phyloP scores from a whole-genome alignment of 1,284 basidiomycete species.

The Trametes polyzona region DNA sequence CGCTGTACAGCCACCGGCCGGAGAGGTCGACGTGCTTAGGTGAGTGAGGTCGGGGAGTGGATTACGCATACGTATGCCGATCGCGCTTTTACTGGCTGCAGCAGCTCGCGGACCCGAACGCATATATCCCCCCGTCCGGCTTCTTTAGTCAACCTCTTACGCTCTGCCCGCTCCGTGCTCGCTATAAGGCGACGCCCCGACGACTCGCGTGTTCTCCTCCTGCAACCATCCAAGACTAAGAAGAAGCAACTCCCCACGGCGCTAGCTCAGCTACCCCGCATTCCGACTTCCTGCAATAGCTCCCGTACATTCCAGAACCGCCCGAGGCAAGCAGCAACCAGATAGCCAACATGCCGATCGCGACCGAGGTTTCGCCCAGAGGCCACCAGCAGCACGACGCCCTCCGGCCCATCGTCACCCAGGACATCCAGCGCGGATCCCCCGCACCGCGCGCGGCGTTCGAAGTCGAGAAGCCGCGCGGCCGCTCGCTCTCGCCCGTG shows the following conservation, averaged over 20 bases:
- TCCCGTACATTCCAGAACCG: neutral
- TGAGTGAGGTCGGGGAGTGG: neutral
- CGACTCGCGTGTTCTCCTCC: neutral
- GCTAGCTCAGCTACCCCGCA: neutral
- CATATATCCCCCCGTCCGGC: neutral
- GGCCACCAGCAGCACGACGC: neutral
- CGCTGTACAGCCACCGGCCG: neutral
- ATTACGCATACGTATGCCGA: slow-evolving; percentile 13
- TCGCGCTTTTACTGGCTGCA: neutral
- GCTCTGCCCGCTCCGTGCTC: neutral
- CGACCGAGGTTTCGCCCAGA: slow-evolving; percentile 17
- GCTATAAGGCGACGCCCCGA: neutral
- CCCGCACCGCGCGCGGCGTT: slow-evolving; percentile 18
- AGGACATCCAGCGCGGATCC: slow-evolving; percentile 20
- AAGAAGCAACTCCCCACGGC: neutral
- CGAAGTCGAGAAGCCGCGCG: slow-evolving; percentile 24
- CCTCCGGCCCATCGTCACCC: slow-evolving; percentile 11
- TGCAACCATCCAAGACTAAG: neutral
- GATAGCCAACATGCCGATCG: slow-evolving; percentile 21
- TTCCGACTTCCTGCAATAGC: too few species aligned
- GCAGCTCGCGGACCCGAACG: neutral
- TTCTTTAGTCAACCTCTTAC: slow-evolving; percentile 3
- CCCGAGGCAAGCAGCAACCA: neutral
- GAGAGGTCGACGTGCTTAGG: slow-evolving; percentile 5
- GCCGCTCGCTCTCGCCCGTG: slow-evolving; percentile 19